Conservation (phyloP, 148 eudicot genomes). For the Bassia scoparia region DNA sequence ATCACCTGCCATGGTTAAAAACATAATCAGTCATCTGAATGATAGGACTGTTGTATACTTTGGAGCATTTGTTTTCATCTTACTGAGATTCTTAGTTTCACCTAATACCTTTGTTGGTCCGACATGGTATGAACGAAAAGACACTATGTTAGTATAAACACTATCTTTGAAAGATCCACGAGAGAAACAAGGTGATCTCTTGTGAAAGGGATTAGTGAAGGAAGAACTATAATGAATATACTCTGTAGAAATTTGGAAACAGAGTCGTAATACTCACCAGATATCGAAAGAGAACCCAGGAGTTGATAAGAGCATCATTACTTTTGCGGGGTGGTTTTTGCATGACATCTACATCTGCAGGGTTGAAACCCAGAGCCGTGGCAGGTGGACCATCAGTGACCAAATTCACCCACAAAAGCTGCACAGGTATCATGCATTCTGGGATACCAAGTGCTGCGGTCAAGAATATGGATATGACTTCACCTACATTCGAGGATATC, state of each 20-base stretch:
- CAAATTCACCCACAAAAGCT: constrained; percentile 88
- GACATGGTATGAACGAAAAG: too few relatives aligned
- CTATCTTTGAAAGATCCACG: not conserved
- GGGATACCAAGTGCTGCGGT: constrained; percentile 90
- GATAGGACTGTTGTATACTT: not conserved
- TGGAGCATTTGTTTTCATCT: too few relatives aligned
- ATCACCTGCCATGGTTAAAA: constrained; percentile 53
- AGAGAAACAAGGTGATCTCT: not conserved
- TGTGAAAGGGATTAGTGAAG: not conserved
- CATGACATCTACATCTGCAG: constrained; percentile 81
- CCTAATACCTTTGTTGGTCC: too few relatives aligned
- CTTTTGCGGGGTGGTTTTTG: constrained; percentile 78
- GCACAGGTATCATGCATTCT: constrained; percentile 84
- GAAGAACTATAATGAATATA: not conserved
- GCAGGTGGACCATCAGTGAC: constrained; percentile 98
- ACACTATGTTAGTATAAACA: not conserved
- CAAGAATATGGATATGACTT: constrained; percentile 83
- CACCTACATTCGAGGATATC: constrained; percentile 96
- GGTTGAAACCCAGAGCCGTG: constrained; percentile 90
- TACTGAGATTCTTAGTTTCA: too few relatives aligned
- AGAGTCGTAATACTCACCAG: constrained; percentile 44
- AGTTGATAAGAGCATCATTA: constrained; percentile 66
- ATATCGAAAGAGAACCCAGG: constrained; percentile 77
- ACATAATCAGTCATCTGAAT: not conserved
- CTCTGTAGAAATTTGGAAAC: not conserved